These are phyloP conservation scores for Botrytis pseudocinerea DNA, from an alignment of 2,329 filamentous ascomycete species.

Conservation along the genomic window DNA sequence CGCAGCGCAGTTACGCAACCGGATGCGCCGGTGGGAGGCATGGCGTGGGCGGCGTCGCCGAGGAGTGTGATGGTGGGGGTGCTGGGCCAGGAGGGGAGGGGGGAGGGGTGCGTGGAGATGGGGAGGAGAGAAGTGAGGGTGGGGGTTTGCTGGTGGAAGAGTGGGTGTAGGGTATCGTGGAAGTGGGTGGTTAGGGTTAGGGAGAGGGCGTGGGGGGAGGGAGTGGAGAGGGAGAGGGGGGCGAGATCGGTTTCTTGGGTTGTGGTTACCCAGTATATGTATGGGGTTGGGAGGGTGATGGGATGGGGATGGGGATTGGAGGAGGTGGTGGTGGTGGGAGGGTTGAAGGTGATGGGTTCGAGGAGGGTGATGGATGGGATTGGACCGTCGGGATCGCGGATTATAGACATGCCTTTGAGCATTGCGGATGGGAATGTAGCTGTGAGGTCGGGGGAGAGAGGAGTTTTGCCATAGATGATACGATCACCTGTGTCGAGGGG, in stretches of 20 bases:
- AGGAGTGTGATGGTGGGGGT: neutral
- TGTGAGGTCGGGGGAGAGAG: slow-evolving; percentile 36
- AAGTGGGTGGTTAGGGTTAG: neutral
- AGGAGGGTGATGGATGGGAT: neutral
- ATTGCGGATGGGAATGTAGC: slow-evolving; percentile 22
- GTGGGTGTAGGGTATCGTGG: neutral
- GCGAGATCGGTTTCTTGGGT: neutral
- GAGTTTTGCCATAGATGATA: slow-evolving; percentile 45
- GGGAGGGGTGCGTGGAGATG: neutral
- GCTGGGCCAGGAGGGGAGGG: neutral
- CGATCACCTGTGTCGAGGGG: slow-evolving; percentile 44
- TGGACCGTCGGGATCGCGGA: neutral
- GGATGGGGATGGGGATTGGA: neutral
- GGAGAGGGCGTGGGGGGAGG: neutral
- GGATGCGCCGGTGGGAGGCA: neutral
- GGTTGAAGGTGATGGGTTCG: neutral
- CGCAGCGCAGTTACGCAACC: neutral
- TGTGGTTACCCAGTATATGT: neutral
- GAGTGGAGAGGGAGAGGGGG: neutral
- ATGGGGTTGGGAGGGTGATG: neutral
- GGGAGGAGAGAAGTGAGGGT: neutral
- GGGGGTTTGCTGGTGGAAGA: neutral
- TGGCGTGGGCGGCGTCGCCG: neutral
- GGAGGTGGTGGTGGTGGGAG: fast-evolving
- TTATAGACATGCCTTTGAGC: neutral